Evolutionary conservation across 2,329 filamentous ascomycete species (phyloP), one percentile per base, ranked within the genome.

Genomic region (Rutstroemia sp.): DNA sequence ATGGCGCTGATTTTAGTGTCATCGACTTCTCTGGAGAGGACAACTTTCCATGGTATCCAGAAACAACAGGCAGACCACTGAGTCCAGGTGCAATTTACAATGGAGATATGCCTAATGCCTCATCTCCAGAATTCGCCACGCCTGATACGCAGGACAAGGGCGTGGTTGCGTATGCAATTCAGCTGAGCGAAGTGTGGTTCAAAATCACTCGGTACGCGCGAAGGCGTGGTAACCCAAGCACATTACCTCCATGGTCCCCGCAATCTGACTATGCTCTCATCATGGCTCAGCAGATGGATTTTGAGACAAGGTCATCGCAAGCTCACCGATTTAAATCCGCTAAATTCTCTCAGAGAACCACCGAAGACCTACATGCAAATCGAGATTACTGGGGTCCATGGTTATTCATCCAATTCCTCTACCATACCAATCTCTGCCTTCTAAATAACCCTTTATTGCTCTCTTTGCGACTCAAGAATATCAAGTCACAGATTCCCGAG

Each of bases 401-500:
- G 73, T 70, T 80, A 8, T 71, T 79, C 53, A 72, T 76, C 30
- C 78, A 81, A 58, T 75, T 79, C 57, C 66, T 80, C 14, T 79
- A 80, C 59, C 75, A 79, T 54, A 76, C 76, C 0, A 79, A 78
- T 42, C 71, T 79, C 1, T 79, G 77, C 58, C 71, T 80, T 0
- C 68, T 81, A 8, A 80, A 80, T 52, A 78, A 80, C 57, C 78
- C 78, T 0, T 72, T 80, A n/a, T 66, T 81, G 2, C 65, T 80
- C 4, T 79, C 77, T 0, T 68, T 80, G 39, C 71, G 76, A n/a
- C 69, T 81, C 3, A 72, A 75, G n/a, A 78, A 75, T 37, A 78
- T 79, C 60, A 74, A 76, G 38, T 73, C 74, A 39, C 76, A 73
- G 3, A 78, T 80, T 42, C 78, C 78, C 0, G 77, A 80, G 51